These are phyloP conservation scores for Phytopythium ostracodes DNA, from an alignment of 352 stramenopile genomes.

Conservation along the genomic window DNA sequence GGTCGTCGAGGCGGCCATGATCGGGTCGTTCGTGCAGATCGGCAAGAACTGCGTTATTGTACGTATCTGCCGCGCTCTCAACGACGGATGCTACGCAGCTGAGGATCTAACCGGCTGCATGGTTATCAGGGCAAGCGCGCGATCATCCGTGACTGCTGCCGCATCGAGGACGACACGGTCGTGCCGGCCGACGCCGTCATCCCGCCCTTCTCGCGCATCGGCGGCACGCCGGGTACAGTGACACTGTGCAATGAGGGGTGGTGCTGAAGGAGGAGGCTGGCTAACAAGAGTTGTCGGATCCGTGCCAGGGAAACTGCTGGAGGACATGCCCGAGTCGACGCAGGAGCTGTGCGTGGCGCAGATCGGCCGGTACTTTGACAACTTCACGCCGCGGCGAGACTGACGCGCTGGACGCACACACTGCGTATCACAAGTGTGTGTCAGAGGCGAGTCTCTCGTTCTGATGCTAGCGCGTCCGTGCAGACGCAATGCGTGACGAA, in stretches of 20 bases:
- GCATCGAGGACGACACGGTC: slow-evolving; percentile 78
- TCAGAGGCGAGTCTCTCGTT: background rate
- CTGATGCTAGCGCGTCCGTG: background rate
- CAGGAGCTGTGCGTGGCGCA: slow-evolving; percentile 64
- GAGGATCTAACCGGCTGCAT: background rate
- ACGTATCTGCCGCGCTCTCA: slow-evolving; percentile 12
- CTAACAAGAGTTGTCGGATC: background rate
- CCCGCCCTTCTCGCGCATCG: slow-evolving; percentile 67
- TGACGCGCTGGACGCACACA: slow-evolving; percentile 7
- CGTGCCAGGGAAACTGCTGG: slow-evolving; percentile 48
- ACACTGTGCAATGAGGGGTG: no score
- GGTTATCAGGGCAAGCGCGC: slow-evolving; percentile 56
- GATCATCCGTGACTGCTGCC: slow-evolving; percentile 84
- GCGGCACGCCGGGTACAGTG: slow-evolving; percentile 60
- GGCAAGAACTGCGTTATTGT: slow-evolving; percentile 86
- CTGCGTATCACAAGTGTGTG: background rate
- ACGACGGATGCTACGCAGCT: background rate
- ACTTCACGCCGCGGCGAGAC: slow-evolving; percentile 54
- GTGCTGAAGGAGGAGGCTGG: background rate
- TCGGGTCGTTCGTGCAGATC: slow-evolving; percentile 82
- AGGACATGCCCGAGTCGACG: slow-evolving; percentile 82
- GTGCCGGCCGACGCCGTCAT: slow-evolving; percentile 75
- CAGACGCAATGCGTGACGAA: background rate
- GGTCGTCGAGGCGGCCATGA: slow-evolving; percentile 79
- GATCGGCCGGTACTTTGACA: slow-evolving; percentile 83